Evolutionary conservation across 169 alveolate species (phyloP).

Genomic region (Plasmodium cynomolgi): DNA sequence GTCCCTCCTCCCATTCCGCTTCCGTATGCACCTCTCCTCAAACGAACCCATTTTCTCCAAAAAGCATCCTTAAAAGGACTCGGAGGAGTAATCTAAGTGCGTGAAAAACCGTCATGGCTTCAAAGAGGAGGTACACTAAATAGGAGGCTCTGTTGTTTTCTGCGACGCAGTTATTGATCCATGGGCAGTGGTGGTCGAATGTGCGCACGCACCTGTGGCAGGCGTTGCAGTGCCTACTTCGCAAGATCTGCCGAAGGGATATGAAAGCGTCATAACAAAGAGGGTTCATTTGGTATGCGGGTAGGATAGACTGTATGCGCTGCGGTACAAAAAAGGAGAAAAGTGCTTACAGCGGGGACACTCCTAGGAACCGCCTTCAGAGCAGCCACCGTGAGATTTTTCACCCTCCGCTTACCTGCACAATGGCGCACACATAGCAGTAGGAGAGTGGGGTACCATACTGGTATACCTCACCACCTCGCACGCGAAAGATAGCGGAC

Average conservation of each 20-base stretch:
- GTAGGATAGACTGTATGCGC: neutral
- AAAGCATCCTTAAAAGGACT: neutral
- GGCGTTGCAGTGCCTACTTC: slow-evolving; percentile 32
- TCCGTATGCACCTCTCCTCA: neutral
- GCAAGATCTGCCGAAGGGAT: neutral
- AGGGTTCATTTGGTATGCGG: neutral
- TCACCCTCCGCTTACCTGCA: neutral
- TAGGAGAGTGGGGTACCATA: neutral
- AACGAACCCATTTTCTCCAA: slow-evolving; percentile 27
- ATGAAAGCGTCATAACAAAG: neutral
- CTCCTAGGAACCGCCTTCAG: neutral
- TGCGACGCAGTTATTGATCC: slow-evolving; percentile 67
- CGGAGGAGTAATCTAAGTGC: neutral
- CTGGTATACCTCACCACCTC: neutral
- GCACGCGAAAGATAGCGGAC: neutral
- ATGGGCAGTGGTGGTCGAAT: slow-evolving; percentile 55
- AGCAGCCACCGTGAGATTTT: neutral
- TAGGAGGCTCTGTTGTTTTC: slow-evolving; percentile 36
- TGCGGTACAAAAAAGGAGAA: too few species aligned
- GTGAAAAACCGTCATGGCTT: slow-evolving; percentile 6
- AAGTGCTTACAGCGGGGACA: neutral
- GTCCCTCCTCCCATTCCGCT: neutral
- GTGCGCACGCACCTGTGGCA: slow-evolving; percentile 40
- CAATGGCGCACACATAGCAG: neutral
- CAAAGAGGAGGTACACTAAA: slow-evolving; percentile 29